phyloP scores from a whole-genome alignment of 192 early-diverging fungal genomes.

The Phycomyces blakesleeanus region DNA sequence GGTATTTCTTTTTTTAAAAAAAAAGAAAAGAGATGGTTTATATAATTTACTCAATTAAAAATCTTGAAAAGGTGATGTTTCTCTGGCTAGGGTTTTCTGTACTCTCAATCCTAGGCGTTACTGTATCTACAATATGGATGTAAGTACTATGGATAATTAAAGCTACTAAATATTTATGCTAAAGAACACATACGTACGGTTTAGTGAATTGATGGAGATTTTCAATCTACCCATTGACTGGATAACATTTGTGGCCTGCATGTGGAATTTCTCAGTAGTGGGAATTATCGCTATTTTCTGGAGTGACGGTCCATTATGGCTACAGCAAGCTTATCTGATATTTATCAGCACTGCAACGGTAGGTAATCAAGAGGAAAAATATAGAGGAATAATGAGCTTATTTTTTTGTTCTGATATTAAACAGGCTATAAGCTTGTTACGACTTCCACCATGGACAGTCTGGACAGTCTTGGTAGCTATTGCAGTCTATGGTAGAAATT shows the following conservation, averaged over 20 bases:
- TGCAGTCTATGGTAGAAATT: constrained; percentile 61
- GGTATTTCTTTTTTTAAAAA: not conserved
- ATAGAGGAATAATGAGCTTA: too few species aligned
- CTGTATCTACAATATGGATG: not conserved
- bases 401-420: constrained; percentile 1
- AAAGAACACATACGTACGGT: not conserved
- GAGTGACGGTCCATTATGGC: constrained; percentile 57
- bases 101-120: constrained; percentile 1
- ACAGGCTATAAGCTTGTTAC: constrained; percentile 62
- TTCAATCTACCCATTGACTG: constrained; percentile 59
- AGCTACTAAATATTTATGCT: too few species aligned
- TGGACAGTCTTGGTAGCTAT: constrained; percentile 72
- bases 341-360: constrained; percentile 73
- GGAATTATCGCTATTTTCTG: constrained; percentile 70
- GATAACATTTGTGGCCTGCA: constrained; percentile 60
- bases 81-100: constrained; percentile 11
- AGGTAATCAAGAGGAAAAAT: constrained; percentile 12
- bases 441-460: constrained; percentile 58
- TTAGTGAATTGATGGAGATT: constrained; percentile 31
- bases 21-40: not conserved
- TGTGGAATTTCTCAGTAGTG: constrained; percentile 67
- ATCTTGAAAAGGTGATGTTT: not conserved
- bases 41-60: not conserved
- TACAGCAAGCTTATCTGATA: constrained; percentile 73
- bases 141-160: not conserved